Percentiles rank a stretch among this genome's conserved stretches.
Conservation (phyloP, 148 eudicot species). For the Spergularia marina region DNA sequence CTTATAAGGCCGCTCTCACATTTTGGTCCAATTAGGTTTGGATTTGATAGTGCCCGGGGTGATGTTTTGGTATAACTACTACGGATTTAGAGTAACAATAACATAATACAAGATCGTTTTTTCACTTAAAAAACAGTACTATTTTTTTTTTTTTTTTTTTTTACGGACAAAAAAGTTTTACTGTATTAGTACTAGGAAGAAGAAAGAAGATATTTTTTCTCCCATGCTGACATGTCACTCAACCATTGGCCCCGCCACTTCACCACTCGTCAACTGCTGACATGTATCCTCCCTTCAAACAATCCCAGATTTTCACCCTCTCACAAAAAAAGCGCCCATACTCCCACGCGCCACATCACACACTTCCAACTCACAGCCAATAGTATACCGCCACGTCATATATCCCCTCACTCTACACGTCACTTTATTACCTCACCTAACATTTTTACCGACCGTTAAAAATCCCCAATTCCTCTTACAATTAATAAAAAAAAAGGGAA, state of each 20-base stretch:
- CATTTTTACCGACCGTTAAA: neutral
- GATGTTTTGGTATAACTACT: too few relatives aligned
- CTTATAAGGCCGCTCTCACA: too few relatives aligned
- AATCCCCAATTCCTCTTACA: neutral
- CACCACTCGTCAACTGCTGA: slow-evolving; percentile 17
- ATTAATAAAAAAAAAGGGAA: too few relatives aligned
- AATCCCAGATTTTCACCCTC: neutral
- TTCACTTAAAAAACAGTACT: too few relatives aligned
- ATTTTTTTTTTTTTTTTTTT: too few relatives aligned
- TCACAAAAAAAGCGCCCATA: neutral
- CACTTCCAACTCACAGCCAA: neutral
- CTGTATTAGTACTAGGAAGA: neutral
- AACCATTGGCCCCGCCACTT: slow-evolving; percentile 27
- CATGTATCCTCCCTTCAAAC: slow-evolving; percentile 12
- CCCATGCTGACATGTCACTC: slow-evolving; percentile 17
- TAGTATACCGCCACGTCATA: neutral
- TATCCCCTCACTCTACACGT: neutral
- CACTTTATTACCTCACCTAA: neutral
- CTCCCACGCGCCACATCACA: neutral
- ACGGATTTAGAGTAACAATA: too few relatives aligned
- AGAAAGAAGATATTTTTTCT: neutral
- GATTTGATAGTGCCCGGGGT: too few relatives aligned
- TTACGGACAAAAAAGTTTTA: too few relatives aligned
- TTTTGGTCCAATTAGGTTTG: too few relatives aligned
- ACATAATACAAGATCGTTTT: too few relatives aligned